These are phyloP conservation scores for Hortiboletus flavorubellus DNA, from an alignment of 768 basidiomycete genomes.

Conservation along the genomic window DNA sequence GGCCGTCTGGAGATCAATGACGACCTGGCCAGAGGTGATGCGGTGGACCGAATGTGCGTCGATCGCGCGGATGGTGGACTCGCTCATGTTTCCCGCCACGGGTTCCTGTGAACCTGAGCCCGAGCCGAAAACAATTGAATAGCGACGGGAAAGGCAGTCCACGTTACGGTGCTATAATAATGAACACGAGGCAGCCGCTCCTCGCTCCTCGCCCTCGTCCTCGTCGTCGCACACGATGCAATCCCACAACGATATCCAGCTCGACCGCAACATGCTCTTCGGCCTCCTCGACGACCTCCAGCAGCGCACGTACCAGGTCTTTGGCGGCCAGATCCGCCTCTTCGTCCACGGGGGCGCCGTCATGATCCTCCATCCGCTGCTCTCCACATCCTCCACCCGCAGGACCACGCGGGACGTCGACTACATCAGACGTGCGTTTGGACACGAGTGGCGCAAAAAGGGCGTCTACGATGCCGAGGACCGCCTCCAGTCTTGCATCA, in stretches of 20 bases:
- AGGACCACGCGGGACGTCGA: conserved; percentile 65
- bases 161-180: too few species aligned
- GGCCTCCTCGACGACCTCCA: conserved; percentile 53
- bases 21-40: conserved; percentile 94
- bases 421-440: conserved; percentile 61
- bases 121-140: too few species aligned
- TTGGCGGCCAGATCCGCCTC: conserved; percentile 53
- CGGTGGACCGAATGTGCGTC: conserved; percentile 77
- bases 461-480: conserved; percentile 52
- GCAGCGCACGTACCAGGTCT: conserved; percentile 40
- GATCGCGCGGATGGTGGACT: conserved; percentile 49
- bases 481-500: conserved; percentile 55
- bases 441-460: conserved; percentile 46
- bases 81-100: not conserved
- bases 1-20: conserved; percentile 88
- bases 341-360: conserved; percentile 73
- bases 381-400: conserved; percentile 39
- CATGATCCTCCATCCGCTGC: conserved; percentile 60
- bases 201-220: not conserved
- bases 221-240: conserved; percentile 12
- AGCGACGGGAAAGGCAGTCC: too few species aligned
- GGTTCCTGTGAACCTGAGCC: not conserved
- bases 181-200: not conserved
- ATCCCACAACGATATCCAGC: conserved; percentile 35
- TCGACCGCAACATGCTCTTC: conserved; percentile 36